These are phyloP conservation scores for Neurospora africana DNA, from an alignment of 495 filamentous ascomycete species.

Conservation along the genomic window DNA sequence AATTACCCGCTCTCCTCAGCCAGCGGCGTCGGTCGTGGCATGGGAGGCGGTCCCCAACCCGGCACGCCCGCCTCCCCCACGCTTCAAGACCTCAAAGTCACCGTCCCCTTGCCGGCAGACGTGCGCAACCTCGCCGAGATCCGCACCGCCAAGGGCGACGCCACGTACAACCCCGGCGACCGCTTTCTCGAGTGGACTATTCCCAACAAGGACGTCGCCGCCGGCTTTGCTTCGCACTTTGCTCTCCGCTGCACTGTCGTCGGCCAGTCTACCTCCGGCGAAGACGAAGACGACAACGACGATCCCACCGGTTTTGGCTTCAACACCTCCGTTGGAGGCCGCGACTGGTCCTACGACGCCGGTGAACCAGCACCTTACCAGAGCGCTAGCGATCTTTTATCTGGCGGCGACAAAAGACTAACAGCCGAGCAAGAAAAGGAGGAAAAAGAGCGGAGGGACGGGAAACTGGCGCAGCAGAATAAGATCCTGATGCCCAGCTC, in stretches of 20 bases:
- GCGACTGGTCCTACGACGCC: constrained; percentile 49
- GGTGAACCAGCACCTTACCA: constrained; percentile 41
- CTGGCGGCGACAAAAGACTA: constrained; percentile 23
- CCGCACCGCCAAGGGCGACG: constrained; percentile 73
- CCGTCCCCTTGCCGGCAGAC: constrained; percentile 65
- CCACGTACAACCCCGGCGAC: constrained; percentile 63
- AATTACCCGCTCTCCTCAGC: neutral
- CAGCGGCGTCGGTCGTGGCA: constrained; percentile 3
- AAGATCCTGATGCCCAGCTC: constrained; percentile 84
- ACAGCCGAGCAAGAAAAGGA: constrained; percentile 31
- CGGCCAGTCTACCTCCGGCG: constrained; percentile 49
- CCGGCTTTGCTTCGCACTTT: constrained; percentile 54
- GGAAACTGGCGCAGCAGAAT: constrained; percentile 45
- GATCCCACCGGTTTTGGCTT: constrained; percentile 41
- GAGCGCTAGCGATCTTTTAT: constrained; percentile 1
- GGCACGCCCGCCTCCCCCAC: constrained; percentile 46
- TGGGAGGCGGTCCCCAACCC: constrained; percentile 26
- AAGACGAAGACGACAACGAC: constrained; percentile 45
- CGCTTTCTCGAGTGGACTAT: constrained; percentile 75
- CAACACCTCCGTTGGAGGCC: constrained; percentile 13
- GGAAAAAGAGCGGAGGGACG: constrained; percentile 36
- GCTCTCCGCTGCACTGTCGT: constrained; percentile 66
- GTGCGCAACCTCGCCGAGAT: constrained; percentile 86
- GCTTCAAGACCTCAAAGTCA: constrained; percentile 72
- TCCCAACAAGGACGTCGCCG: constrained; percentile 50